These are phyloP conservation scores for Phaeoacremonium minimum DNA, from an alignment of 2,329 filamentous ascomycete species.

Conservation along the genomic window DNA sequence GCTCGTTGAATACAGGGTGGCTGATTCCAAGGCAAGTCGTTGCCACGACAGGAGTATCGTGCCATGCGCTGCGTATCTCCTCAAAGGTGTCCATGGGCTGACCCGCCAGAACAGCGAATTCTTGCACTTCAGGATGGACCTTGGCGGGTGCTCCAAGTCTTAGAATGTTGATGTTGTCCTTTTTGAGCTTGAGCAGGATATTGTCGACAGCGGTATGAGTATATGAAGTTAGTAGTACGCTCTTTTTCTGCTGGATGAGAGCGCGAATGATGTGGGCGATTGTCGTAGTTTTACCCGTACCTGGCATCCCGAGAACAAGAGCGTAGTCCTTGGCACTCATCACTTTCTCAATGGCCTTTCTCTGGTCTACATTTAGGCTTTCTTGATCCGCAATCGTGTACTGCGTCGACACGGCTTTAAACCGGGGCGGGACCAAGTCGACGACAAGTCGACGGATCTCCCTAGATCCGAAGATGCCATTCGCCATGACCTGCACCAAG, in stretches of 20 bases:
- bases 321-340: constrained; percentile 96
- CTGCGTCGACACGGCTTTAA: constrained; percentile 62
- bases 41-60: constrained; percentile 82
- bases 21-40: constrained; percentile 93
- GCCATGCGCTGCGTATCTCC: constrained; percentile 79
- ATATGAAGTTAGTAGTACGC: constrained; percentile 88
- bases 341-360: constrained; percentile 83
- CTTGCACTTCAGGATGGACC: constrained; percentile 80
- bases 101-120: constrained; percentile 77
- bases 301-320: constrained; percentile 96
- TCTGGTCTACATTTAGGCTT: constrained; percentile 82
- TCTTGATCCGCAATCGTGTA: constrained; percentile 59
- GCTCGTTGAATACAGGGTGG: constrained; percentile 81
- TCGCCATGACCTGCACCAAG: constrained; percentile 85
- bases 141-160: constrained; percentile 84
- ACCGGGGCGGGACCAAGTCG: constrained; percentile 68
- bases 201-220: constrained; percentile 98
- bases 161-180: constrained; percentile 72
- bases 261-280: constrained; percentile 96
- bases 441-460: constrained; percentile 78
- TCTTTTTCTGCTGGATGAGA: constrained; percentile 83
- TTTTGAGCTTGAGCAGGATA: constrained; percentile 85
- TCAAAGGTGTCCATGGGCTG: constrained; percentile 73
- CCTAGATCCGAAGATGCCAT: constrained; percentile 64
- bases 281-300: constrained; percentile 96